Evolutionary conservation across 257 asterid genomes (phyloP).

Genomic region (Gentiana straminea): DNA sequence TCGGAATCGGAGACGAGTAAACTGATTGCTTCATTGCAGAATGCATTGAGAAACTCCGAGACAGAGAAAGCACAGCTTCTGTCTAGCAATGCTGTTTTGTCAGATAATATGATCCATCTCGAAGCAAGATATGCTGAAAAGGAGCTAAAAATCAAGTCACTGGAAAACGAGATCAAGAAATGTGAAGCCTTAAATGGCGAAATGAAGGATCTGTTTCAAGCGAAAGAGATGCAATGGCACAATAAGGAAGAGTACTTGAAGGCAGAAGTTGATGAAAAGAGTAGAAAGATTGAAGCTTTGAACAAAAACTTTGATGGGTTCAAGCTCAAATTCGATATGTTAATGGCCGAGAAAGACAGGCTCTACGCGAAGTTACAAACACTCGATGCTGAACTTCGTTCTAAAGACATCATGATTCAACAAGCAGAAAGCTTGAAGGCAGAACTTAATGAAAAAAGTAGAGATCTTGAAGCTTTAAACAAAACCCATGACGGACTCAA

Average conservation of each 20-base stretch:
- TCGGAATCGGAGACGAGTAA: slow-evolving; percentile 34
- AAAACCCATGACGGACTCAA: slow-evolving; percentile 34
- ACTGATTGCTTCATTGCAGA: slow-evolving; percentile 31
- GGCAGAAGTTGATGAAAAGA: slow-evolving; percentile 27
- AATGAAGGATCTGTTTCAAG: slow-evolving; percentile 33
- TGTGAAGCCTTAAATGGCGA: slow-evolving; percentile 36
- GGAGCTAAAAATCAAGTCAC: slow-evolving; percentile 23
- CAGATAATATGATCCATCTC: slow-evolving; percentile 24
- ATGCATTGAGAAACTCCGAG: slow-evolving; percentile 30
- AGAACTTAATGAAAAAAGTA: slow-evolving; percentile 29
- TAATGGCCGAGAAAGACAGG: slow-evolving; percentile 47
- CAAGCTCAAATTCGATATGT: slow-evolving; percentile 36
- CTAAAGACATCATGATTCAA: slow-evolving; percentile 22
- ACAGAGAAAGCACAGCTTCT: slow-evolving; percentile 49
- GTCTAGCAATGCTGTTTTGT: slow-evolving; percentile 32
- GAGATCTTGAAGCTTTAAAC: slow-evolving; percentile 21
- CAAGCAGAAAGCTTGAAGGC: slow-evolving; percentile 18
- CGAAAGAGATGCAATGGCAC: slow-evolving; percentile 24
- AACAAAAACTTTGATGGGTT: slow-evolving; percentile 33
- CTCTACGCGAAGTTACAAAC: slow-evolving; percentile 30
- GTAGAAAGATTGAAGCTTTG: slow-evolving; percentile 18
- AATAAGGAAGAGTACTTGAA: slow-evolving; percentile 26
- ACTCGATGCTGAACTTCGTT: slow-evolving; percentile 25
- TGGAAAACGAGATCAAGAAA: slow-evolving; percentile 29
- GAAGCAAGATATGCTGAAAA: slow-evolving; percentile 36